Evolutionary conservation across 495 filamentous ascomycete species (phyloP), one percentile per base, ranked within the genome.

Genomic region (Annulohypoxylon moriforme): DNA sequence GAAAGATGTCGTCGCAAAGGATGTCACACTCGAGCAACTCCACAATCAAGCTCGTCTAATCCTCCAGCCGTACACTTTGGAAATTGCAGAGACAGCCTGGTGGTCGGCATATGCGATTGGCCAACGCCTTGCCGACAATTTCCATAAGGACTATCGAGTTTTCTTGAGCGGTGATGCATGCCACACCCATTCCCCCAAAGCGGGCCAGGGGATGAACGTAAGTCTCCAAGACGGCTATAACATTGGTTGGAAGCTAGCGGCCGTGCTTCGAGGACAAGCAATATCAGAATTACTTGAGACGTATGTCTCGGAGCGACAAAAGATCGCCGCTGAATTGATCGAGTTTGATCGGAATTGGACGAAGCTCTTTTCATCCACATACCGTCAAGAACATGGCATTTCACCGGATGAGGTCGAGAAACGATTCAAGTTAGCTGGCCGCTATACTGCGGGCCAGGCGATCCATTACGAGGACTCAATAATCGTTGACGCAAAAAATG

Each of bases 161-260:
- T 92, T 92, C 71, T 78, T 93, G 0, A 85, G 88, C 0, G 91
- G 91, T 27, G 91, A 93, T 76, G 90, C 91, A 0, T 88, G 87
- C 42, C 91, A 93, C 75, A 93, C 91, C 0, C 91, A 92, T 72
- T 89, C 86, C 5, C 90, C 91, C 0, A 92, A 92, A 74, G 90
- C 89, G 0, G 92, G 90, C 0, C 91, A 92, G 73, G 91, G 91
- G 1, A 90, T 92, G 89, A 93, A 93, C 50, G 85, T 90, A 38
- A 87, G 83, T 38, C 81, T 84, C 46, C 82, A 84, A 20, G 82
- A 84, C 50, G 82, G 81, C 0, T 81, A 86, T 72, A 94, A 96
- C 62, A 86, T 94, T 36, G 92, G 92, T 18, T 94, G 92, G 92
- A 94, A 96, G 78, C 81, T 96, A 4, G 90, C 87, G 0, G 77